A percentile compares a stretch with the other conserved stretches of the same genome.
Conservation (phyloP, 1,139 yeast species). For the Lodderomyces jiufengensis region DNA sequence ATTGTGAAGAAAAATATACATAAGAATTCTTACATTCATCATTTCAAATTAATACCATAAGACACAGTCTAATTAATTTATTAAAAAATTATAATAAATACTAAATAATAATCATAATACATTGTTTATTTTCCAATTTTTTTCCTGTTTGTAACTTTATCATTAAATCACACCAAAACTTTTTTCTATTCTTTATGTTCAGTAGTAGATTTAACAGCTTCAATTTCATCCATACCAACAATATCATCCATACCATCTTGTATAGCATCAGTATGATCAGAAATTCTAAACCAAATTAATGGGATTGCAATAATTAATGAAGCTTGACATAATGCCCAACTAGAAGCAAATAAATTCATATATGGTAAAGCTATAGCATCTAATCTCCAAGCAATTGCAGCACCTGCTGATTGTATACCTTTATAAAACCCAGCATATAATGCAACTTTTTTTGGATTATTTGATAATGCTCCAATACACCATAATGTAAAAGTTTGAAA, state of each 20-base stretch:
- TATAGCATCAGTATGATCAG: slow-evolving; percentile 42
- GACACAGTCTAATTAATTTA: too few relatives aligned
- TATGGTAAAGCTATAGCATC: slow-evolving; percentile 44
- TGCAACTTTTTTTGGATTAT: slow-evolving; percentile 54
- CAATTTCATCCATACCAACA: slow-evolving; percentile 25
- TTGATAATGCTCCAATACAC: slow-evolving; percentile 56
- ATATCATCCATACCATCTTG: slow-evolving; percentile 32
- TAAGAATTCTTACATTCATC: too few relatives aligned
- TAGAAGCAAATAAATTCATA: slow-evolving; percentile 45
- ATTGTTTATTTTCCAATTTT: too few relatives aligned
- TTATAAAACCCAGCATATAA: slow-evolving; percentile 61
- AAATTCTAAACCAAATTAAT: slow-evolving; percentile 38
- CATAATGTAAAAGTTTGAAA: slow-evolving; percentile 57
- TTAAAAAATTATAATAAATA: too few relatives aligned
- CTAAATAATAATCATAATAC: too few relatives aligned
- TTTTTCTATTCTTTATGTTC: slow-evolving; percentile 12
- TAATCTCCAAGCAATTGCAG: slow-evolving; percentile 59
- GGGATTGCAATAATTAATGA: slow-evolving; percentile 43
- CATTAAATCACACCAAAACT: too few relatives aligned
- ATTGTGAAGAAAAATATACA: too few relatives aligned
- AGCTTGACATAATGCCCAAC: slow-evolving; percentile 56
- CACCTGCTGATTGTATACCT: slow-evolving; percentile 62
- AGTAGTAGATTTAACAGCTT: slow-evolving; percentile 19
- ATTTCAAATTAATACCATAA: too few relatives aligned
- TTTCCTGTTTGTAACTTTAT: too few relatives aligned